Percentiles rank a stretch among this genome's conserved stretches.
Evolutionary conservation across 768 basidiomycete genomes (phyloP).

Genomic region (Coprinellus aureogranulatus): DNA sequence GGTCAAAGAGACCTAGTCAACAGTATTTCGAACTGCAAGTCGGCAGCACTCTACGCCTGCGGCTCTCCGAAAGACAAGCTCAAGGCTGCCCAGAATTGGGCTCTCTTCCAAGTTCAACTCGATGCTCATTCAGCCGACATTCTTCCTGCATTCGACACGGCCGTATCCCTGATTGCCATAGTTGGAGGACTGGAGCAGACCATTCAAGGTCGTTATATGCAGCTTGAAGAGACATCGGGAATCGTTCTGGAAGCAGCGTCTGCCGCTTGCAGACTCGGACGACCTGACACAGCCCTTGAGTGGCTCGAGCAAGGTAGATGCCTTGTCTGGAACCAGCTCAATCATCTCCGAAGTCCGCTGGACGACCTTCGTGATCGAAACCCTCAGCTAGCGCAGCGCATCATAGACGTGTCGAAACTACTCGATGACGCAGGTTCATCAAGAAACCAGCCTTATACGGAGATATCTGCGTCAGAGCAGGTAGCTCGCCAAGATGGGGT

Average conservation of each 20-base stretch:
- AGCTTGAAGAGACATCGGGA: not conserved
- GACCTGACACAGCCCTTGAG: slow-evolving; percentile 26
- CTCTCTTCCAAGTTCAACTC: not conserved
- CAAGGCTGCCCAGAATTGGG: not conserved
- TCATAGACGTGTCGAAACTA: slow-evolving; percentile 12
- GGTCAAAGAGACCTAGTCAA: slow-evolving; percentile 22
- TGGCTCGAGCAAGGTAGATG: slow-evolving; percentile 29
- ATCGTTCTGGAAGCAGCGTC: slow-evolving; percentile 18
- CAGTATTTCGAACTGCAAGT: slow-evolving; percentile 10
- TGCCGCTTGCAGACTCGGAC: slow-evolving; percentile 19
- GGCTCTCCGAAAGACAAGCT: not conserved
- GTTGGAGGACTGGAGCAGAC: slow-evolving; percentile 10
- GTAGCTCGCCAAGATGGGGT: slow-evolving; percentile 15
- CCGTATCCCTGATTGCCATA: not conserved
- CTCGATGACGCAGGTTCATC: slow-evolving; percentile 10
- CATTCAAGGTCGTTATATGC: not conserved
- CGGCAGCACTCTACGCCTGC: not conserved
- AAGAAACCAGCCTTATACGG: not conserved
- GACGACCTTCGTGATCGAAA: slow-evolving; percentile 11
- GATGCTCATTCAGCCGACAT: not conserved
- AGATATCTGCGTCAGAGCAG: not conserved
- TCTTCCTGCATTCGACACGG: not conserved
- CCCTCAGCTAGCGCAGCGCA: slow-evolving; percentile 10
- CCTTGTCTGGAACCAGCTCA: slow-evolving; percentile 16
- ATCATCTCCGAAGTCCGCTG: slow-evolving; percentile 11